Base-by-base conservation (phyloP, 108 stramenopile species). In the Aurantiochytrium sp. region DNA sequence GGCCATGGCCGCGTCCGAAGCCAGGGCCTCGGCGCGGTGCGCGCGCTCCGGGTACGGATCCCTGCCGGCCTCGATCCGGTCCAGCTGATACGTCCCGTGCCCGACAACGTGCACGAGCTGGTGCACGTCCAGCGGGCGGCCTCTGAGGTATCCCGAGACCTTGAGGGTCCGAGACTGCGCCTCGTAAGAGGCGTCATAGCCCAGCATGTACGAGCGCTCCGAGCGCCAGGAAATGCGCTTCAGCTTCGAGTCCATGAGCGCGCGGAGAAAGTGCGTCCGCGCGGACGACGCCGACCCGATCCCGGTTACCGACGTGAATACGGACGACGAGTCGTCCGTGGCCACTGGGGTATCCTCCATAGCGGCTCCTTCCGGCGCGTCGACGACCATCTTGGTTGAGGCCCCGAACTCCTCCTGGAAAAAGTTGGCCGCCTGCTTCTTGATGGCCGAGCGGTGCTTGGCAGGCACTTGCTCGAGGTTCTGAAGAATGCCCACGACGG, bases 121-220 rank as follows among this genome's bases (percentile, higher is more conserved):
- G 85, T 97, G 95, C 68, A 95, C 95, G 86, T 95, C 92, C 68
- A 97, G 92, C 0, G 97, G 97, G 31, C 91, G 87, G 6, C 98
- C 98, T 3, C 97, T 94, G 68, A 99, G 90, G 88, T 95, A 98
- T 32, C 99, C 98, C 5, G 94, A 93, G 36, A 98, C 86, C 42
- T 88, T 65, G 37, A 99, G 90, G 85, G 96, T 94, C 36, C 92
- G 42, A 0, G 42, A 31, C 10, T 55, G 34, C 8, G 91, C 68
- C 65, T 95, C 94, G 90, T 96, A 95, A 24, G 85, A 37, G 31
- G 92, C 92, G 22, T 68, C 85, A 81, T 59, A 5, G 37, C 48
- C 54, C 15, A 96, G 85, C 89, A 97, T 95, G 69, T 95, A 69
- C 52, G 95, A 93, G 92, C 97, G 85, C 90, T 89, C 55, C 87